Evolutionary conservation across 495 filamentous ascomycete species (phyloP).

Genomic region (Hypomontagnella monticulosa): DNA sequence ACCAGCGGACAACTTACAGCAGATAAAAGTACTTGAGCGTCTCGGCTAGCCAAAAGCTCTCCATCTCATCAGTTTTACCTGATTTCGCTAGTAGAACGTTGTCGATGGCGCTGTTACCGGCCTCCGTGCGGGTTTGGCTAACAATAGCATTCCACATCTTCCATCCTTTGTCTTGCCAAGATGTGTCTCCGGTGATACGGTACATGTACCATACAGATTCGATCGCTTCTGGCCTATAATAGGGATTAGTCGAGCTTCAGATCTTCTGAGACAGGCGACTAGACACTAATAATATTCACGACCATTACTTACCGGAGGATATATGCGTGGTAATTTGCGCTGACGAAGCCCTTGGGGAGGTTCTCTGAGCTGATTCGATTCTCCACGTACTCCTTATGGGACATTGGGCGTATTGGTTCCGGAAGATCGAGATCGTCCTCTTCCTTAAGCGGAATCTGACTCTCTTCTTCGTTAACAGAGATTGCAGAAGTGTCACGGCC

Average conservation of each 20-base stretch:
- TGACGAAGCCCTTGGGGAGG: conserved; percentile 72
- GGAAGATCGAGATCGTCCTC: conserved; percentile 33
- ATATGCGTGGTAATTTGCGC: conserved; percentile 69
- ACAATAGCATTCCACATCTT: conserved; percentile 84
- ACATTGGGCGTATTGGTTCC: conserved; percentile 55
- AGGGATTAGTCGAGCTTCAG: conserved; percentile 27
- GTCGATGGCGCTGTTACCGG: conserved; percentile 76
- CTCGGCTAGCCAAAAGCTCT: conserved; percentile 77
- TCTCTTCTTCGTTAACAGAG: conserved; percentile 1
- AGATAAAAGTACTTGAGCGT: conserved; percentile 96
- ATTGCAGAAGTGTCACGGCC: conserved; percentile 16
- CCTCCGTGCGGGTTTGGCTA: conserved; percentile 69
- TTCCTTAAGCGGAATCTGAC: conserved; percentile 42
- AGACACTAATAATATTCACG: neutral
- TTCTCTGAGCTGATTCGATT: conserved; percentile 66
- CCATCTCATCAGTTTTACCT: conserved; percentile 60
- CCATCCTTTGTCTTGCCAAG: conserved; percentile 90
- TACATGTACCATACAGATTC: conserved; percentile 97
- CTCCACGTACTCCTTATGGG: conserved; percentile 72
- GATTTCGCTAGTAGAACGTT: conserved; percentile 68
- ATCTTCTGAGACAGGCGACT: neutral
- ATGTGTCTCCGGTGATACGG: conserved; percentile 81
- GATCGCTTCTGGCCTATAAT: conserved; percentile 82
- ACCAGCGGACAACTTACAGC: conserved; percentile 70
- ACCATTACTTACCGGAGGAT: conserved; percentile 71